Base-by-base conservation (phyloP, 495 filamentous ascomycete genomes). In the Parmelia sp. region DNA sequence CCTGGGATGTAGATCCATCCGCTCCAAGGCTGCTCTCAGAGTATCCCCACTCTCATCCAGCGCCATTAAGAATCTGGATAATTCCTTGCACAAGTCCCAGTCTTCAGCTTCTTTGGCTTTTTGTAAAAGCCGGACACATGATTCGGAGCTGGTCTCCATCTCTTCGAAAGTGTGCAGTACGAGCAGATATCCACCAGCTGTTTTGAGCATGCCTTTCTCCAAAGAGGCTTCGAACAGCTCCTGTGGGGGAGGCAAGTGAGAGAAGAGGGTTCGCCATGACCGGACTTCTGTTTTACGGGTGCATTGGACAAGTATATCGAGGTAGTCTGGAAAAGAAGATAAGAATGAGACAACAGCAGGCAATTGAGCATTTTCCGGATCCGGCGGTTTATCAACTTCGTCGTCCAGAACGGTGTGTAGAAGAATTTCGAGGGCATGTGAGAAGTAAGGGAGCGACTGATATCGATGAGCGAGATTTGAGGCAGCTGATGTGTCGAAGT, bases 301-400 rank as follows among this genome's bases (percentile, higher is more conserved):
- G 74, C 95, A 99, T 77, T 96, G 93, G 1, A 99, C 92, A 8
- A 99, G 86, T 62, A 96, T 91, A 71, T 97, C 94, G 37, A 97
- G 85, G 65, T 96, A 97, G 58, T 90, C 80, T 35, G 88, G 87
- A 66, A 97, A 96, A 0, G 90, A 90, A 1, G 91, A 91, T 5
- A 99, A 82, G 65, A 97, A 94, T 0, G 89, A 88, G 27, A 97
- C 85, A 11, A 96, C 90, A 31, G 83, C 86, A 2, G 95, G 94
- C 8, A 99, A 81, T 12, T 96, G 81, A 6, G 93, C 91, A 23
- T 83, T 79, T 66, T 85, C 85, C 7, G 84, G 83, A 44, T 84
- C 79, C 17, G 62, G 85, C n/a, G 83, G 75, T 19, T 82, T 80
- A 66, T 99, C 95, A 8, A 94, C 93, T 73, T 96, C 95, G 56